Conservation (phyloP, 2,329 filamentous ascomycete species). For the Penicillium sp. region DNA sequence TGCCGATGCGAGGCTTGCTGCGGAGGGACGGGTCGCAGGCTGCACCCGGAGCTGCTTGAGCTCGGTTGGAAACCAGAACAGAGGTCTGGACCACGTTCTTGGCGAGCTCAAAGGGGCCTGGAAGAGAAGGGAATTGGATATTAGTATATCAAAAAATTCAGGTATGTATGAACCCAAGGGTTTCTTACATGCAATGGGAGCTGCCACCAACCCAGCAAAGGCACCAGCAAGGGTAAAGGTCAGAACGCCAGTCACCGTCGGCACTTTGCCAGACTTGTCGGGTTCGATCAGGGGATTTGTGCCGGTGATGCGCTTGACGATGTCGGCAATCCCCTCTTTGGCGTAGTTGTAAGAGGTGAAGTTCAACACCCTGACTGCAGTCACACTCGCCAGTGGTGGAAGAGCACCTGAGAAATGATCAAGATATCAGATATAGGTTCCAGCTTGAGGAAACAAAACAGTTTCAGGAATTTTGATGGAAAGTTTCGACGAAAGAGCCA, state of each 20-base stretch:
- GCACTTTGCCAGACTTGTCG: conserved; percentile 50
- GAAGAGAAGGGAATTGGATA: conserved; percentile 8
- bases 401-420: conserved; percentile 45
- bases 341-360: conserved; percentile 54
- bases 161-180: background rate
- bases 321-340: conserved; percentile 50
- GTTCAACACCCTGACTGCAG: conserved; percentile 52
- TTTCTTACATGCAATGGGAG: conserved; percentile 53
- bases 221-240: conserved; percentile 53
- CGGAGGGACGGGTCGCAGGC: conserved; percentile 44
- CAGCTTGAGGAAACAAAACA: background rate
- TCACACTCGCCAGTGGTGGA: conserved; percentile 53
- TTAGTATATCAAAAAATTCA: background rate
- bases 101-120: conserved; percentile 55
- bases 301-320: conserved; percentile 49
- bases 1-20: conserved; percentile 48
- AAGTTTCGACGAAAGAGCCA: background rate
- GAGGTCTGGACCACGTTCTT: conserved; percentile 58
- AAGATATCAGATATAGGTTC: background rate
- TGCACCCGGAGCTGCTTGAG: conserved; percentile 45
- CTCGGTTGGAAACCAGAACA: conserved; percentile 52
- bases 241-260: conserved; percentile 48
- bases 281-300: conserved; percentile 49
- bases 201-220: conserved; percentile 49
- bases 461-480: background rate